Percentiles rank a stretch among this genome's conserved stretches.
Evolutionary conservation across 352 stramenopile genomes (phyloP).

Genomic region (Globisporangium iwayamae): DNA sequence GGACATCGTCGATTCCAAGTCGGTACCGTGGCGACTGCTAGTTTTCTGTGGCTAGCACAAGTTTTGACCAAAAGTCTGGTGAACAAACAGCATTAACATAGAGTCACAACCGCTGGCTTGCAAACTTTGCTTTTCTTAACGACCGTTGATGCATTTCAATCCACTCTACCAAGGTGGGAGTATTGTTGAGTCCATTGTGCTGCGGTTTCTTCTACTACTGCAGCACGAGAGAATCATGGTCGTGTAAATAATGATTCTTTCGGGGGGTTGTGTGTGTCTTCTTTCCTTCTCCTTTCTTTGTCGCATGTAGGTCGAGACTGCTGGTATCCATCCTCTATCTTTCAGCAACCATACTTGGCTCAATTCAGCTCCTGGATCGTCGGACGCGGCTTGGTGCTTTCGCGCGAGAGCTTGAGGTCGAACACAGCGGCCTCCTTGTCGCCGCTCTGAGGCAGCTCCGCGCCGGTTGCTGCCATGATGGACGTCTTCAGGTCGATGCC

Average conservation of each 20-base stretch:
- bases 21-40: constrained; percentile 4
- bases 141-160: no score
- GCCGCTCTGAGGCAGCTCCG: background rate
- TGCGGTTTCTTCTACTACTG: background rate
- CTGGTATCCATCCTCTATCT: background rate
- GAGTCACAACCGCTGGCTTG: no score
- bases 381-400: constrained; percentile 37
- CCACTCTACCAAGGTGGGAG: no score
- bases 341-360: background rate
- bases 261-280: background rate
- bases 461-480: constrained; percentile 2
- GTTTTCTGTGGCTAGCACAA: constrained; percentile 1
- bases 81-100: no score
- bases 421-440: constrained; percentile 17
- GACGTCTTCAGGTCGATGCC: constrained; percentile 23
- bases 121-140: no score
- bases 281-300: background rate
- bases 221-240: background rate
- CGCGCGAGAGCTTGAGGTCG: constrained; percentile 33
- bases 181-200: no score
- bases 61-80: no score
- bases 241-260: background rate
- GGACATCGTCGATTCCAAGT: background rate
- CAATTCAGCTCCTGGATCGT: constrained; percentile 79
- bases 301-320: background rate